These are phyloP conservation scores for Macrocybe sp. DNA, from an alignment of 1,284 basidiomycete species.

Conservation along the genomic window DNA sequence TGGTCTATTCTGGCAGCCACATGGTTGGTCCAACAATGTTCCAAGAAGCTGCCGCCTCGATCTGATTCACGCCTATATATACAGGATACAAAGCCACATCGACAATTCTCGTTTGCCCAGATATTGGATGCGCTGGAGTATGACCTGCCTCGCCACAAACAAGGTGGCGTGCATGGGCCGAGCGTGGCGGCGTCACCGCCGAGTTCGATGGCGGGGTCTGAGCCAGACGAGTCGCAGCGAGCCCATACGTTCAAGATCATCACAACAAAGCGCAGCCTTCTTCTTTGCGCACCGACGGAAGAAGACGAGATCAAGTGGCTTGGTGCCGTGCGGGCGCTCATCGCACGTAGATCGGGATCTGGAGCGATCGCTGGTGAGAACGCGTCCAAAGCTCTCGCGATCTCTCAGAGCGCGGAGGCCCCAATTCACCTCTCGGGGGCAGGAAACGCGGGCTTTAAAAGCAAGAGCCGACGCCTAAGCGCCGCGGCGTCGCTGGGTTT, in stretches of 20 bases:
- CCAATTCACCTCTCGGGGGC: conserved; percentile 16
- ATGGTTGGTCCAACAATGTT: conserved; percentile 55
- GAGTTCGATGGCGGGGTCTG: conserved; percentile 30
- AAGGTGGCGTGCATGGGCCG: not conserved
- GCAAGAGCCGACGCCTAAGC: conserved; percentile 40
- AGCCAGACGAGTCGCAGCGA: conserved; percentile 35
- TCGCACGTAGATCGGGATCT: conserved; percentile 62
- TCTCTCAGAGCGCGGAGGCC: conserved; percentile 16
- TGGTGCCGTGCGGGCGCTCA: conserved; percentile 87
- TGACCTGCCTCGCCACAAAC: conserved; percentile 45
- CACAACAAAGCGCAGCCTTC: conserved; percentile 85
- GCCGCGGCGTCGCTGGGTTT: conserved; percentile 25
- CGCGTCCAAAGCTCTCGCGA: conserved; percentile 13
- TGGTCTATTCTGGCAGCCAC: conserved; percentile 83
- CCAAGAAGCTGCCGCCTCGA: conserved; percentile 6
- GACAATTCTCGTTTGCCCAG: conserved; percentile 78
- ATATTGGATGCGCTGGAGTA: conserved; percentile 94
- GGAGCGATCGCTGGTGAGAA: conserved; percentile 32
- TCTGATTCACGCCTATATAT: conserved; percentile 2
- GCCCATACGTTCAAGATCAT: conserved; percentile 89
- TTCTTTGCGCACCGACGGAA: conserved; percentile 93
- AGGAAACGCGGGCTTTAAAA: conserved; percentile 29
- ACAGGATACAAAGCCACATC: conserved; percentile 84
- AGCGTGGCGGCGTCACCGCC: conserved; percentile 21
- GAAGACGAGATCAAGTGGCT: conserved; percentile 99